Conservation (phyloP, 2,329 filamentous ascomycete species). For the Apiospora pterosperma region DNA sequence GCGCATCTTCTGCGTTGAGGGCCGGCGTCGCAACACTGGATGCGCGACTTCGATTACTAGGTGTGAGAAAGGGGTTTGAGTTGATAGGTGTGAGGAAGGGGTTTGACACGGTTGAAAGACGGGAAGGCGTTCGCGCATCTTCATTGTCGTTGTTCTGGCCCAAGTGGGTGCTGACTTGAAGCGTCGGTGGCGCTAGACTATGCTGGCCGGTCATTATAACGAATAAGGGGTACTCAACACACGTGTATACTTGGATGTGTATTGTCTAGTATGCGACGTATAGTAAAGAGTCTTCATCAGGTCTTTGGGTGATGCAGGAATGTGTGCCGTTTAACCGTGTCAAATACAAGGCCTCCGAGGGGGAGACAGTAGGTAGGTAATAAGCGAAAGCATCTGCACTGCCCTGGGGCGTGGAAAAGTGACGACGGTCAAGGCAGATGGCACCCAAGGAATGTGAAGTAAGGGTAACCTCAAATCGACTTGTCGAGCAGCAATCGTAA, state of each 20-base stretch:
- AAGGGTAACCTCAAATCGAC: background rate
- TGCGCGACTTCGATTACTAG: constrained; percentile 25
- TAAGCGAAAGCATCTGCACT: background rate
- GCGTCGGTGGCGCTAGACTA: constrained; percentile 23
- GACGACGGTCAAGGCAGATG: background rate
- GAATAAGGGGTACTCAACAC: background rate
- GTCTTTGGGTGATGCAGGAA: background rate
- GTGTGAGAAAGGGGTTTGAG: constrained; percentile 22
- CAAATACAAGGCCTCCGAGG: background rate
- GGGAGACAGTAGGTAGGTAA: background rate
- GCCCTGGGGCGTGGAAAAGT: background rate
- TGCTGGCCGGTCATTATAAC: background rate
- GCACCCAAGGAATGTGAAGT: background rate
- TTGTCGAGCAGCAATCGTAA: background rate
- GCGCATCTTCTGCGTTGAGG: constrained; percentile 41
- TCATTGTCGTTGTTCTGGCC: constrained; percentile 23
- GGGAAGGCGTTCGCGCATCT: constrained; percentile 24
- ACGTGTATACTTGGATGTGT: background rate
- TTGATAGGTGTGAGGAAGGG: constrained; percentile 27
- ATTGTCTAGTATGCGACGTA: background rate
- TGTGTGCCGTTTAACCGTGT: background rate
- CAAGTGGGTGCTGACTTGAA: constrained; percentile 22
- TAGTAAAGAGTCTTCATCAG: background rate
- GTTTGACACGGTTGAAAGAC: constrained; percentile 27
- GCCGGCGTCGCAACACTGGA: constrained; percentile 20